phyloP scores from a whole-genome alignment of 2,329 filamentous ascomycete species.

The Trichoderma oligosporum region DNA sequence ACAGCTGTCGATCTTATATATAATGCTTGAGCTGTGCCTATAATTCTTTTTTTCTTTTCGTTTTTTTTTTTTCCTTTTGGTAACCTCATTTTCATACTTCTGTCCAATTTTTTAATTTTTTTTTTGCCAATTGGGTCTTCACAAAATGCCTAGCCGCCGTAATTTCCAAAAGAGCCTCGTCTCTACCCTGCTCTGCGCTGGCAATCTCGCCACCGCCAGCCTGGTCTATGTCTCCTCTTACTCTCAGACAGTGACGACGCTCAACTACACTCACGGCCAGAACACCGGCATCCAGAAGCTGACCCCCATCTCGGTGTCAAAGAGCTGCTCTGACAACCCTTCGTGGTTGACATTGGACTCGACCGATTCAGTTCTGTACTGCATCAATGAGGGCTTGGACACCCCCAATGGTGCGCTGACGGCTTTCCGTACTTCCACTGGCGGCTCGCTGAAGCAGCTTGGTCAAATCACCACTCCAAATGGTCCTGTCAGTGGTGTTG shows the following conservation, averaged over 20 bases:
- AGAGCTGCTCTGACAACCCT: slow-evolving; percentile 51
- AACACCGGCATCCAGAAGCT: slow-evolving; percentile 34
- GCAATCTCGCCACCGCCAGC: slow-evolving; percentile 33
- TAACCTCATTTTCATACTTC: neutral
- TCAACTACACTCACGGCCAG: slow-evolving; percentile 35
- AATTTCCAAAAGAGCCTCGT: slow-evolving; percentile 18
- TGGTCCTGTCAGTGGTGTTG: slow-evolving; percentile 44
- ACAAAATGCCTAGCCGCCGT: slow-evolving; percentile 8
- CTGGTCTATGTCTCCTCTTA: slow-evolving; percentile 50
- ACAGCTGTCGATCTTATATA: slow-evolving; percentile 11
- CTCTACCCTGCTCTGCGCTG: slow-evolving; percentile 20
- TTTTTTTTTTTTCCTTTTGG: neutral
- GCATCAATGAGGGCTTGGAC: slow-evolving; percentile 54
- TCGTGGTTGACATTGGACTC: slow-evolving; percentile 59
- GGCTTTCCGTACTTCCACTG: slow-evolving; percentile 35
- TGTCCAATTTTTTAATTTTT: neutral
- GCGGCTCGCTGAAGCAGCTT: slow-evolving; percentile 40
- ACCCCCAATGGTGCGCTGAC: slow-evolving; percentile 47
- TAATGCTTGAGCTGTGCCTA: neutral
- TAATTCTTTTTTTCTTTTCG: neutral
- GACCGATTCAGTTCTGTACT: slow-evolving; percentile 50
- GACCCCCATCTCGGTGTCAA: slow-evolving; percentile 40
- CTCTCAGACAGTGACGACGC: slow-evolving; percentile 46
- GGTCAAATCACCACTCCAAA: slow-evolving; percentile 33
- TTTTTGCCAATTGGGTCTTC: neutral